phyloP scores from a whole-genome alignment of 768 basidiomycete genomes.

The Lactarius sanguifluus region DNA sequence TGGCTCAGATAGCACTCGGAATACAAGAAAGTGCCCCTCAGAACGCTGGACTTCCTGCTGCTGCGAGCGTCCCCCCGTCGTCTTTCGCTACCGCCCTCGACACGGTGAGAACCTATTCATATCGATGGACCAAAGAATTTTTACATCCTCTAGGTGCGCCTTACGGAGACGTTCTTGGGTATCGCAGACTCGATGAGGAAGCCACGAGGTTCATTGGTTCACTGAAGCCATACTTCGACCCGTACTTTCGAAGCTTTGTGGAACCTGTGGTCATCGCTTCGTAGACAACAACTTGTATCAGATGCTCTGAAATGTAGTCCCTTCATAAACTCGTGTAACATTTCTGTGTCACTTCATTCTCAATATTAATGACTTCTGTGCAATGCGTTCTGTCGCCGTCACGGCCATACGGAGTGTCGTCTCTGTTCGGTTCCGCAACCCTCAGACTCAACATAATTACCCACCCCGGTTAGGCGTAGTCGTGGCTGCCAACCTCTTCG shows the following conservation, averaged over 20 bases:
- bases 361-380: not conserved
- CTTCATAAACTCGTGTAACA: not conserved
- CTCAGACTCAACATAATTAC: not conserved
- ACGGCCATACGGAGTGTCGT: too few relatives aligned
- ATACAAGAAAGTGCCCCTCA: slow-evolving; percentile 46
- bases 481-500: too few relatives aligned
- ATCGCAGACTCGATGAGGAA: slow-evolving; percentile 59
- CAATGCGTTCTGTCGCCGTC: not conserved
- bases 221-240: slow-evolving; percentile 20
- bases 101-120: not conserved
- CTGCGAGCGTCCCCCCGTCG: not conserved
- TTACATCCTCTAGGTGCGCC: slow-evolving; percentile 42
- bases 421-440: not conserved
- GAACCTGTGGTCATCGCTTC: not conserved
- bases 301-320: not conserved
- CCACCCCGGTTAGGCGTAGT: too few relatives aligned
- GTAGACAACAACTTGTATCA: not conserved
- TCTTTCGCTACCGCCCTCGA: slow-evolving; percentile 47
- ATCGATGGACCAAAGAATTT: not conserved
- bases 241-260: not conserved
- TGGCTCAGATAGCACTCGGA: slow-evolving; percentile 52
- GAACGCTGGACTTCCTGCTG: slow-evolving; percentile 32
- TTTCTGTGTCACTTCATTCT: not conserved
- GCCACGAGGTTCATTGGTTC: slow-evolving; percentile 51
- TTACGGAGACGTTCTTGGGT: slow-evolving; percentile 57